Evolutionary conservation across 2,329 filamentous ascomycete species (phyloP).

Genomic region (Alternaria arborescens): DNA sequence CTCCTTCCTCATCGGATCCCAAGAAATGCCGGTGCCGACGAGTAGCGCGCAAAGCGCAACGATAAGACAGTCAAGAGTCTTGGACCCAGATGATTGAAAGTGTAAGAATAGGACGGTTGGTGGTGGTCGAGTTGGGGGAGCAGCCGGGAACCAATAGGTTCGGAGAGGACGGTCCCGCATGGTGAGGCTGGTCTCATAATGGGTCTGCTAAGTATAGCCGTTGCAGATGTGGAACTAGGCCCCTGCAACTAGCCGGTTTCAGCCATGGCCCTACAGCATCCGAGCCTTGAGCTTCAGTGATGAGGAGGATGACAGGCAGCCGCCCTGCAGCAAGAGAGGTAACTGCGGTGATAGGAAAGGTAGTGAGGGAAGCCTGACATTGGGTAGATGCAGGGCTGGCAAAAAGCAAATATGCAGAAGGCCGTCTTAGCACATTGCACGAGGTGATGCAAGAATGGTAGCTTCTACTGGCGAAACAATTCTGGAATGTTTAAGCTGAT

Average conservation of each 20-base stretch:
- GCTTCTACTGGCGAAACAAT: slow-evolving; percentile 19
- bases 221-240: slow-evolving; percentile 47
- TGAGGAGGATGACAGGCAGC: slow-evolving; percentile 11
- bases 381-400: slow-evolving; percentile 7
- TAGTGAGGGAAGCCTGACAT: slow-evolving; percentile 3
- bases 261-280: slow-evolving; percentile 40
- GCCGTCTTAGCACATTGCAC: neutral
- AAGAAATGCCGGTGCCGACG: neutral
- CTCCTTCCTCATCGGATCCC: neutral
- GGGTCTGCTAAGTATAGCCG: slow-evolving; percentile 47
- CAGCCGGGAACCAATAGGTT: slow-evolving; percentile 35
- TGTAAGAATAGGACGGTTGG: slow-evolving; percentile 9
- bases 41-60: slow-evolving; percentile 7
- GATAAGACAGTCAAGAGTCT: slow-evolving; percentile 7
- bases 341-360: slow-evolving; percentile 2
- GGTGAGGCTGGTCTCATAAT: slow-evolving; percentile 25
- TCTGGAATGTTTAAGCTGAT: slow-evolving; percentile 18
- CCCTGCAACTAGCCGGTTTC: slow-evolving; percentile 45
- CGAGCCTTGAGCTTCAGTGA: slow-evolving; percentile 19
- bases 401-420: neutral
- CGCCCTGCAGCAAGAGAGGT: neutral
- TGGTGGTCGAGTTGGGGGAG: slow-evolving; percentile 12
- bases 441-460: slow-evolving; percentile 1
- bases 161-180: slow-evolving; percentile 37
- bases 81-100: neutral